phyloP scores from a whole-genome alignment of 192 early-diverging fungal species.

The Glomus cerebriforme region DNA sequence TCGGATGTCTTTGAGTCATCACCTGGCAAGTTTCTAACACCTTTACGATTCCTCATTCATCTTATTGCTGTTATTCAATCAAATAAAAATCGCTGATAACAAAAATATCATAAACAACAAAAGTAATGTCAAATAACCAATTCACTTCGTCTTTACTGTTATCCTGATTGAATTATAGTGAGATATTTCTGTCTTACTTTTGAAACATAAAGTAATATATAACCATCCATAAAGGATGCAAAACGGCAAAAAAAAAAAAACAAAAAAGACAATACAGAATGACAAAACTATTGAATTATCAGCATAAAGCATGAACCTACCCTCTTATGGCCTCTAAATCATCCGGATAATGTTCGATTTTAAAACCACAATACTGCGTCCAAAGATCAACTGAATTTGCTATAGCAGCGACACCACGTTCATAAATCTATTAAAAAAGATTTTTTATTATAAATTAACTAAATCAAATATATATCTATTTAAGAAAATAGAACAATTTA shows the following conservation, averaged over 20 bases:
- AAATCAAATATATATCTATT: not conserved
- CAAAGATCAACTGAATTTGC: constrained; percentile 72
- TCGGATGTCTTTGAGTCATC: constrained; percentile 12
- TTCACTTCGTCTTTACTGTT: constrained; percentile 16
- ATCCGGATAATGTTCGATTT: constrained; percentile 56
- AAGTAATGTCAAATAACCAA: not conserved
- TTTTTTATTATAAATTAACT: not conserved
- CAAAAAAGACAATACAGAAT: constrained; percentile 26
- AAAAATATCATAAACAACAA: constrained; percentile 21
- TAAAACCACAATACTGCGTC: constrained; percentile 71
- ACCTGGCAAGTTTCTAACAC: not conserved
- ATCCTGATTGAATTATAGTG: constrained; percentile 10
- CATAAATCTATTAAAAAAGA: constrained; percentile 59
- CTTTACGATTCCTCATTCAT: constrained; percentile 4
- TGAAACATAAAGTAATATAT: constrained; percentile 21
- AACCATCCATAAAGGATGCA: constrained; percentile 20
- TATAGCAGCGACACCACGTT: constrained; percentile 68
- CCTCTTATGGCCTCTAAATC: constrained; percentile 56
- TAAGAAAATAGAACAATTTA: constrained; percentile 5
- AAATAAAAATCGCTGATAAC: constrained; percentile 36
- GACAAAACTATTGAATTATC: constrained; percentile 12
- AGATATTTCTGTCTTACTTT: constrained; percentile 19
- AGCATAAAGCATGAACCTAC: constrained; percentile 50
- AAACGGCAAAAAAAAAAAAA: constrained; percentile 31
- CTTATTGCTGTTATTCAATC: constrained; percentile 4